Percentiles rank a stretch among this genome's conserved stretches.
Conservation (phyloP, 2,329 filamentous ascomycete genomes). For the Cercospora beticola region DNA sequence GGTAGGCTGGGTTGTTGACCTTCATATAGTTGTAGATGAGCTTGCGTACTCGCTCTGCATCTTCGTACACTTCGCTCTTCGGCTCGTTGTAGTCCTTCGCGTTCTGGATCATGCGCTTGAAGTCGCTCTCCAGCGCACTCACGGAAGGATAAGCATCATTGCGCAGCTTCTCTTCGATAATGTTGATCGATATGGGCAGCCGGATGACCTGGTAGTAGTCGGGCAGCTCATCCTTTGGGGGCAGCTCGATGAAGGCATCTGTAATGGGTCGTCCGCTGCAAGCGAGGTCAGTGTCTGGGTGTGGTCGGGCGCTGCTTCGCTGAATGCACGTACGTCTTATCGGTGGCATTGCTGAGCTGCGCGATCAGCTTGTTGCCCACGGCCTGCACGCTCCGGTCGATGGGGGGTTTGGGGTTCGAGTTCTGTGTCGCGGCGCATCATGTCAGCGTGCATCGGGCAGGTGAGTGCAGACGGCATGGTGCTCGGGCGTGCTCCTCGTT, state of each 20-base stretch:
- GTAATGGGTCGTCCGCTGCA: constrained; percentile 69
- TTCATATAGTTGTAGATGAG: constrained; percentile 85
- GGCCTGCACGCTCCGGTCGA: constrained; percentile 45
- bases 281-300: constrained; percentile 12
- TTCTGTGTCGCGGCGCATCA: constrained; percentile 29
- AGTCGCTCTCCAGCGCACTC: constrained; percentile 75
- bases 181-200: constrained; percentile 75
- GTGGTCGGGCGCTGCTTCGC: background rate
- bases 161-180: constrained; percentile 72
- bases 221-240: constrained; percentile 52
- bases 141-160: constrained; percentile 67
- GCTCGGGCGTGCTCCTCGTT: constrained; percentile 19
- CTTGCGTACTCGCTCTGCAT: constrained; percentile 84
- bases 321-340: constrained; percentile 68
- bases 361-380: constrained; percentile 73
- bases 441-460: constrained; percentile 20
- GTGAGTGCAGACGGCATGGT: constrained; percentile 4
- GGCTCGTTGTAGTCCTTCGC: constrained; percentile 81
- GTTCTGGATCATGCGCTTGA: constrained; percentile 85
- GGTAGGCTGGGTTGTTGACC: constrained; percentile 79
- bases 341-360: constrained; percentile 70
- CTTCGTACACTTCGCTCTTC: constrained; percentile 70
- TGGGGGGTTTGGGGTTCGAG: constrained; percentile 27
- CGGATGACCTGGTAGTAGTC: constrained; percentile 77
- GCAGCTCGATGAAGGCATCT: constrained; percentile 71